A percentile compares a stretch with the other conserved stretches of the same genome.
Evolutionary conservation across 2,329 filamentous ascomycete genomes (phyloP).

Genomic region (Elsinoe fawcettii): DNA sequence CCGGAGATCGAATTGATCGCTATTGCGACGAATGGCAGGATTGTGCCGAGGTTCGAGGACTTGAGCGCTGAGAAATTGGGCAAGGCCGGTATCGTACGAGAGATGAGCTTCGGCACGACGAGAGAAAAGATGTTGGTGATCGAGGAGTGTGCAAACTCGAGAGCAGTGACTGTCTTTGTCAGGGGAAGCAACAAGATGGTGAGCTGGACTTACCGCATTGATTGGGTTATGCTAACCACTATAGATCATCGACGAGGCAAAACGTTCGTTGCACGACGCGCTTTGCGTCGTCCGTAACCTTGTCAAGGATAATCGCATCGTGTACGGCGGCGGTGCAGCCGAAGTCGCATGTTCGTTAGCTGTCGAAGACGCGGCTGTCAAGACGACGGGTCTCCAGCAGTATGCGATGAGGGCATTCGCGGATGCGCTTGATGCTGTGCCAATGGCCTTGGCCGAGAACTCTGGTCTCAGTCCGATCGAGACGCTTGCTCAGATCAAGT

Average conservation of each 20-base stretch:
- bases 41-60: slow-evolving; percentile 95
- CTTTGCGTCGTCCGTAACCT: slow-evolving; percentile 96
- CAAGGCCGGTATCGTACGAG: slow-evolving; percentile 77
- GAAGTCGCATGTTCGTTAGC: slow-evolving; percentile 96
- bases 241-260: slow-evolving; percentile 97
- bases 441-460: slow-evolving; percentile 96
- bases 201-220: neutral
- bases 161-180: slow-evolving; percentile 93
- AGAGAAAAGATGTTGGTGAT: slow-evolving; percentile 99
- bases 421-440: slow-evolving; percentile 85
- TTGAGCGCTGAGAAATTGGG: slow-evolving; percentile 86
- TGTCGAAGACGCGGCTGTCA: slow-evolving; percentile 84
- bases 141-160: slow-evolving; percentile 96
- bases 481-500: slow-evolving; percentile 90
- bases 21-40: slow-evolving; percentile 95
- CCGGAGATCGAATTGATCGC: slow-evolving; percentile 98
- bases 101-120: slow-evolving; percentile 95
- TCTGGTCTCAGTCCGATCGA: slow-evolving; percentile 93
- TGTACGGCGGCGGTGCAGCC: slow-evolving; percentile 92
- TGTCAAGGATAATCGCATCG: slow-evolving; percentile 90
- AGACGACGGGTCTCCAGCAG: slow-evolving; percentile 92
- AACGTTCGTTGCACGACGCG: slow-evolving; percentile 93
- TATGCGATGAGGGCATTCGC: slow-evolving; percentile 98
- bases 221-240: neutral
- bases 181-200: slow-evolving; percentile 97